These are phyloP conservation scores for Colletotrichum simmondsii DNA, from an alignment of 2,329 filamentous ascomycete genomes.

Conservation along the genomic window DNA sequence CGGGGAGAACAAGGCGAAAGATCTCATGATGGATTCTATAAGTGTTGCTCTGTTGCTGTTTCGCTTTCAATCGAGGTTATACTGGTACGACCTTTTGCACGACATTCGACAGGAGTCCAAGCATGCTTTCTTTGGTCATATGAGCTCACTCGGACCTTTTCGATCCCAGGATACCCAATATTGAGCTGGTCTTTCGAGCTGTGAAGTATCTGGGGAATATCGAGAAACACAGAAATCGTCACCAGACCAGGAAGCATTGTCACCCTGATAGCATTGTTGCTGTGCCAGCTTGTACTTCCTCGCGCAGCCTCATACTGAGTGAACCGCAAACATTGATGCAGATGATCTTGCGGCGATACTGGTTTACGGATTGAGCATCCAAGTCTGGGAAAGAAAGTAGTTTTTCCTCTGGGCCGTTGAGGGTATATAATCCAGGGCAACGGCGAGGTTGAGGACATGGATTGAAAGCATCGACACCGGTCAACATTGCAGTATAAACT, in stretches of 20 bases:
- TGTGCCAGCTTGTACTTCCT: not conserved
- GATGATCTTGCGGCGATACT: not conserved
- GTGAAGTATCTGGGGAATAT: not conserved
- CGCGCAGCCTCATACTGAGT: not conserved
- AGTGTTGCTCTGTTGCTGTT: conserved; percentile 7
- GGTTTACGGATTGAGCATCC: too few relatives aligned
- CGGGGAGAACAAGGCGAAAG: conserved; percentile 2
- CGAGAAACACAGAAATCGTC: not conserved
- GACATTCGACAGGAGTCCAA: not conserved
- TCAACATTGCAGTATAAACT: not conserved
- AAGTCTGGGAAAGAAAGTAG: not conserved
- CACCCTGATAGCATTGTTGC: not conserved
- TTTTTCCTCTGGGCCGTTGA: not conserved
- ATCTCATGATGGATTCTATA: conserved; percentile 1
- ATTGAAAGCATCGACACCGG: not conserved
- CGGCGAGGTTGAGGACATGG: not conserved
- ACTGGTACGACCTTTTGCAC: conserved; percentile 20
- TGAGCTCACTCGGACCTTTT: not conserved
- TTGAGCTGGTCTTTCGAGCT: not conserved
- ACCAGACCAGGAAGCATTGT: not conserved
- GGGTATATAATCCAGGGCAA: not conserved
- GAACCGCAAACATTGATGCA: not conserved
- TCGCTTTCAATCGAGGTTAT: not conserved
- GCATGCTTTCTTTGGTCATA: not conserved
- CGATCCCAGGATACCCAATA: not conserved